Percentiles rank a stretch among this genome's conserved stretches.
phyloP scores from a whole-genome alignment of 148 eudicot species.

The Persicaria maculosa region DNA sequence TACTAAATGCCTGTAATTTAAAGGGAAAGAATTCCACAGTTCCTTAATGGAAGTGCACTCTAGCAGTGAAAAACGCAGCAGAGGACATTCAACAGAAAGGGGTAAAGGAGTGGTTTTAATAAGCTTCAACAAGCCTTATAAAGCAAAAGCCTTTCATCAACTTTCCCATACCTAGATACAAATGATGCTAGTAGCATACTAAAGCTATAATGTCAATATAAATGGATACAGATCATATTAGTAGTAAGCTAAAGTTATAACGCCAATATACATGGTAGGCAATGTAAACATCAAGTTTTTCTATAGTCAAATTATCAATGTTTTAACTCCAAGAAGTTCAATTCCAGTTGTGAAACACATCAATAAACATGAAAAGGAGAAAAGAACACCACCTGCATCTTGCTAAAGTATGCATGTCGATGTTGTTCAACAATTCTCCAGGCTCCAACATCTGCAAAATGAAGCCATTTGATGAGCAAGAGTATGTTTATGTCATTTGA shows the following conservation, averaged over 20 bases:
- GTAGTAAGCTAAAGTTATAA: background rate
- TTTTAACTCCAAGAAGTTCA: background rate
- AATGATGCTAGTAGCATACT: background rate
- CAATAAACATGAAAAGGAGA: background rate
- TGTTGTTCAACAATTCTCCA: slow-evolving; percentile 87
- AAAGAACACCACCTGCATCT: slow-evolving; percentile 63
- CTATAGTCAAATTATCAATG: background rate
- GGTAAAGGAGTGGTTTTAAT: background rate
- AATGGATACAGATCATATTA: background rate
- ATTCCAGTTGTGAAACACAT: background rate
- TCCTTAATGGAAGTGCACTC: background rate
- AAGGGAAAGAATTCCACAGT: background rate
- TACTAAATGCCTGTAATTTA: background rate
- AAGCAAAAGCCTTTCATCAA: background rate
- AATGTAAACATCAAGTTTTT: background rate
- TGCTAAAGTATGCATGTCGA: slow-evolving; percentile 88
- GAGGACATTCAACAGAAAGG: background rate
- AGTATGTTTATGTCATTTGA: background rate
- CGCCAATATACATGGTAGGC: background rate
- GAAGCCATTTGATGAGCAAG: background rate
- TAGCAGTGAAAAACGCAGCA: background rate
- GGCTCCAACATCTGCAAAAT: slow-evolving; percentile 72
- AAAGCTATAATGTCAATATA: background rate
- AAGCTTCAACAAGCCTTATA: background rate
- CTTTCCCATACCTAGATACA: background rate